A percentile compares a stretch with the other conserved stretches of the same genome.
Evolutionary conservation across 768 basidiomycete species (phyloP).

Genomic region (Coprinopsis marcescibilis): DNA sequence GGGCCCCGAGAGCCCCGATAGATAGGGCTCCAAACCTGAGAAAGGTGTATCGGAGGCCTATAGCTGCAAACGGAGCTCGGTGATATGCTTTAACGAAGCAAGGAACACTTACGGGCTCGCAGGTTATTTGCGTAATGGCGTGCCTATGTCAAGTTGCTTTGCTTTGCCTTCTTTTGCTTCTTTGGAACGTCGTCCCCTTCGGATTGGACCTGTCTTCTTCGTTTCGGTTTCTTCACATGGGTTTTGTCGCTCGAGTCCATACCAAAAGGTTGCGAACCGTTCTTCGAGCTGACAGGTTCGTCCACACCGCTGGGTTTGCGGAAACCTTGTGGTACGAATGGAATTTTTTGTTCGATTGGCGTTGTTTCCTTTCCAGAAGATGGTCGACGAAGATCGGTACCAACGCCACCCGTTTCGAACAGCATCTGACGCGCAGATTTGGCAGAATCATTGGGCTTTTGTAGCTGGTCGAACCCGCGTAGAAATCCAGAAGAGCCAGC

Average conservation of each 20-base stretch:
- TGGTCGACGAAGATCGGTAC: slow-evolving; percentile 39
- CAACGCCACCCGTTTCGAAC: slow-evolving; percentile 42
- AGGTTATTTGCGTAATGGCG: too few species aligned
- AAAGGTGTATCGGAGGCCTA: too few species aligned
- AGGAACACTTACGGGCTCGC: too few species aligned
- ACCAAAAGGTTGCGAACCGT: slow-evolving; percentile 14
- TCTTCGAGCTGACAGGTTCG: slow-evolving; percentile 29
- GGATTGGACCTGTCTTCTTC: neutral
- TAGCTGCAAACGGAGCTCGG: too few species aligned
- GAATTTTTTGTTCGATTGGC: neutral
- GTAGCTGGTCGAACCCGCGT: slow-evolving; percentile 15
- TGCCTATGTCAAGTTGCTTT: neutral
- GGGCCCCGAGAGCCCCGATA: too few species aligned
- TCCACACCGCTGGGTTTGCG: slow-evolving; percentile 56
- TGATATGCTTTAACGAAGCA: too few species aligned
- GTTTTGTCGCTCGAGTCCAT: slow-evolving; percentile 19
- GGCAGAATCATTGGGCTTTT: slow-evolving; percentile 13
- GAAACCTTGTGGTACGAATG: slow-evolving; percentile 26
- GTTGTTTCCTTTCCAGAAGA: slow-evolving; percentile 3
- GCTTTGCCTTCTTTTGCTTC: slow-evolving; percentile 4
- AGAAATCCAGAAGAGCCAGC: slow-evolving; percentile 20
- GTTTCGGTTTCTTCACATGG: slow-evolving; percentile 6
- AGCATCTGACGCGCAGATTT: slow-evolving; percentile 41
- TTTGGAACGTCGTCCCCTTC: neutral
- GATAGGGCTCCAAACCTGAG: too few species aligned